These are phyloP conservation scores for Pleomassaria siparia DNA, from an alignment of 2,329 filamentous ascomycete species.

Conservation along the genomic window DNA sequence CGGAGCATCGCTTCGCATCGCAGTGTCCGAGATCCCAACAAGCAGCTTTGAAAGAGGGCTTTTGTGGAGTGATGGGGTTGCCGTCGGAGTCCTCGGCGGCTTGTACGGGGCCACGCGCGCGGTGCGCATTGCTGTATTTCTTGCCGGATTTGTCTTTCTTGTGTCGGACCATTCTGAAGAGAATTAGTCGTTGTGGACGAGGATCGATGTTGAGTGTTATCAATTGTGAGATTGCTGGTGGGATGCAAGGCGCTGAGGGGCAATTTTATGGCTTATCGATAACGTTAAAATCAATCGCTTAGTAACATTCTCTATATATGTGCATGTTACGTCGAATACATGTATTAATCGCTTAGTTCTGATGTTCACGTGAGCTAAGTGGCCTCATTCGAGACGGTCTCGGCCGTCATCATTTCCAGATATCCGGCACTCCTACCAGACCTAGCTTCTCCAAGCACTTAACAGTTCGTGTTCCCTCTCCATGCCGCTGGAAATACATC, in stretches of 20 bases:
- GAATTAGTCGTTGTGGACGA: constrained; percentile 5
- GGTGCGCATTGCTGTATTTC: constrained; percentile 63
- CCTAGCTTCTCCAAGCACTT: neutral
- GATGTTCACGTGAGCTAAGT: too few species aligned
- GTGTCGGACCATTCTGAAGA: constrained; percentile 76
- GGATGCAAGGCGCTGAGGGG: constrained; percentile 16
- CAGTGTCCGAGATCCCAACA: constrained; percentile 99
- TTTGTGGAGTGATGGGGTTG: constrained; percentile 34
- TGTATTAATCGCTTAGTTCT: too few species aligned
- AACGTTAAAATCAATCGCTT: constrained; percentile 9
- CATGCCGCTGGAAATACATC: constrained; percentile 17
- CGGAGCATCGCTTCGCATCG: constrained; percentile 94
- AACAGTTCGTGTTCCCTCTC: neutral
- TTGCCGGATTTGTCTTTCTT: constrained; percentile 89
- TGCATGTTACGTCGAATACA: too few species aligned
- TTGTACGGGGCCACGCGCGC: constrained; percentile 57
- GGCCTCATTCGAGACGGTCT: too few species aligned
- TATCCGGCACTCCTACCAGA: neutral
- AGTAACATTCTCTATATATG: too few species aligned
- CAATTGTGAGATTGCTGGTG: too few species aligned
- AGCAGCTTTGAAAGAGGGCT: constrained; percentile 79
- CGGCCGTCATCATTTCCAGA: too few species aligned
- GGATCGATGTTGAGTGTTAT: neutral
- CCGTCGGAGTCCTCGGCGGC: constrained; percentile 25
- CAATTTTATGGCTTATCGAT: constrained; percentile 25